These are phyloP conservation scores for Cystobasidium pallidum DNA, from an alignment of 1,284 basidiomycete genomes.

Conservation along the genomic window DNA sequence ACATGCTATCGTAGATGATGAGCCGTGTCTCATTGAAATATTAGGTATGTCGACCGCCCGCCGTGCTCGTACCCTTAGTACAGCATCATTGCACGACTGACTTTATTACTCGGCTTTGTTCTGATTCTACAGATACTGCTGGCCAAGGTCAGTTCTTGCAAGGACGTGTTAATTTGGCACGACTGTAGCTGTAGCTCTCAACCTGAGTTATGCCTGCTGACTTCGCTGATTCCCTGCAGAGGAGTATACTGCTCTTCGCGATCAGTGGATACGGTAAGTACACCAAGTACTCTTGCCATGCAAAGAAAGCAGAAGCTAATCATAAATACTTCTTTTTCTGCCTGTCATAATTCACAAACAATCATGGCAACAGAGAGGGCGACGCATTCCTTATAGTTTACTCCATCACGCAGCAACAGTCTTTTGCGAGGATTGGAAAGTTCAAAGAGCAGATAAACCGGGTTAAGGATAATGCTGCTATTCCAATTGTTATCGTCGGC, in stretches of 20 bases:
- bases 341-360: not conserved
- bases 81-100: not conserved
- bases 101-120: not conserved
- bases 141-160: constrained; percentile 50
- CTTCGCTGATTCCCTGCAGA: constrained; percentile 46
- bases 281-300: not conserved
- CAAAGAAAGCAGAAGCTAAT: not conserved
- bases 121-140: constrained; percentile 50
- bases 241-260: constrained; percentile 58
- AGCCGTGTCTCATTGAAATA: constrained; percentile 58
- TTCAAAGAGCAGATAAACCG: constrained; percentile 57
- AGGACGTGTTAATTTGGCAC: not conserved
- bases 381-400: constrained; percentile 59
- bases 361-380: constrained; percentile 54
- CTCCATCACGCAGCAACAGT: constrained; percentile 57
- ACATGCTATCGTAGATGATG: constrained; percentile 58
- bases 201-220: not conserved
- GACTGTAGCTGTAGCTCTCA: not conserved
- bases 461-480: constrained; percentile 55
- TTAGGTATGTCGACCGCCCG: constrained; percentile 43
- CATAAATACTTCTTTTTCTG: not conserved
- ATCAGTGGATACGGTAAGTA: constrained; percentile 57
- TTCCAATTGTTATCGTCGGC: constrained; percentile 76
- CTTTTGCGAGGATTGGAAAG: constrained; percentile 57
- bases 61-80: not conserved